These are phyloP conservation scores for Solanum megistacrolobum DNA, from an alignment of 257 asterid genomes.

Conservation along the genomic window DNA sequence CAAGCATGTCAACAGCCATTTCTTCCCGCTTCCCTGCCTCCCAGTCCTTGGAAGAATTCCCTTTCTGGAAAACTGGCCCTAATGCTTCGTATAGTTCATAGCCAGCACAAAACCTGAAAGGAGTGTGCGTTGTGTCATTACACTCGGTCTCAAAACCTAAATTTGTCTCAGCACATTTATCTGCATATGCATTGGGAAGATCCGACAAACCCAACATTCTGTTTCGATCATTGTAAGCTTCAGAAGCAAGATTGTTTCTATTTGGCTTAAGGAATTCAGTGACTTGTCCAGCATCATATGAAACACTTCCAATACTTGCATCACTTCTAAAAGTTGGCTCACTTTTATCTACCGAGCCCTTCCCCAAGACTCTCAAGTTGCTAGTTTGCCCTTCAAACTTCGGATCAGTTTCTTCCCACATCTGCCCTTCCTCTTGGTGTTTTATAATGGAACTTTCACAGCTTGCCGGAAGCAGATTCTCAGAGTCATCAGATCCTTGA, in stretches of 20 bases:
- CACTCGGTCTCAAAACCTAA: constrained; percentile 9
- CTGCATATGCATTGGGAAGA: constrained; percentile 16
- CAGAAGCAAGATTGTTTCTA: constrained; percentile 21
- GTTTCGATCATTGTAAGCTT: constrained; percentile 18
- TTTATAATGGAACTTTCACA: constrained; percentile 23
- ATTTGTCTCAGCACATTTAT: constrained; percentile 22
- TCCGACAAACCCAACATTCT: constrained; percentile 10
- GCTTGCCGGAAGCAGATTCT: constrained; percentile 22
- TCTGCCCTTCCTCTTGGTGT: constrained; percentile 27
- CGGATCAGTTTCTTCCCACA: constrained; percentile 11
- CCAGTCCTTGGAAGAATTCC: constrained; percentile 21
- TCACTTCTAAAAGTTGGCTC: constrained; percentile 9
- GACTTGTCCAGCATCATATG: constrained; percentile 14
- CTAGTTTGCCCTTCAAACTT: constrained; percentile 26
- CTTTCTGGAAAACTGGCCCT: constrained; percentile 60
- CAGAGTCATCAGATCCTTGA: constrained; percentile 17
- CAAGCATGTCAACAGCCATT: constrained; percentile 49
- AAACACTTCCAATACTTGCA: constrained; percentile 13
- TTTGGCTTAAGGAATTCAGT: constrained; percentile 20
- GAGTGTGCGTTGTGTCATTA: constrained; percentile 16
- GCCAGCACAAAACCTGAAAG: constrained; percentile 63
- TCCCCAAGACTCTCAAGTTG: constrained; percentile 13
- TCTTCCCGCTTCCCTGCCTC: constrained; percentile 31
- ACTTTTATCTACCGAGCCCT: constrained; percentile 15
- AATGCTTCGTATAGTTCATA: constrained; percentile 83